Evolutionary conservation across 2,329 filamentous ascomycete genomes (phyloP), one percentile per base, ranked within the genome.

Genomic region (Ascochyta viciae-villosae): DNA sequence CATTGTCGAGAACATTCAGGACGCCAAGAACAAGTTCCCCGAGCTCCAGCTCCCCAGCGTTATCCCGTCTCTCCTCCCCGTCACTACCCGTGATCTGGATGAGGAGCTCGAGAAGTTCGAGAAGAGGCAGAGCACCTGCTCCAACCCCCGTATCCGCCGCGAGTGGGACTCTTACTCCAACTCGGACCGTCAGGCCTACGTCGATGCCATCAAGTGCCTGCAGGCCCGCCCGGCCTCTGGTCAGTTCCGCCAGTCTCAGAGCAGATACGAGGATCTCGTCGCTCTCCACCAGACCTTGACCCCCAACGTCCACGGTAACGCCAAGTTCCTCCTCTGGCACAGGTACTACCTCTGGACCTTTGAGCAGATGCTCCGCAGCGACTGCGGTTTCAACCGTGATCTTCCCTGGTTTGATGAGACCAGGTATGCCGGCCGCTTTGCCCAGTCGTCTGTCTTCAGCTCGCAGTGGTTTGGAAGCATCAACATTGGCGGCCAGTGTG

Each of bases 321-420:
- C 58, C 47, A 75, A 74, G 53, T 79, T 79, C 70, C 63, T 78
- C 23, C 63, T 77, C 26, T 80, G 78, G 78, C 78, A 80, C 67
- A 71, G 78, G 34, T 77, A 78, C 66, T 76, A 70, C 63, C 63
- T 72, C 34, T 76, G 79, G 69, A 64, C 68, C 4, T 80, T 78
- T 57, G 78, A 81, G 64, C 63, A 75, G 24, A 66, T 77, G 8
- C 66, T 81, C 12, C 76, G 71, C 48, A 57, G 67, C 19, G 78
- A 80, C 57, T 81, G 79, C 58, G 76, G 76, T 44, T 80, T 77
- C 63, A 70, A 60, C 24, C 73, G 72, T 41, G 57, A 66, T 33
- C 61, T 78, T 40, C 78, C 78, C 12, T 76, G 73, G 72, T 76
- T 71, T 60, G 72, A 76, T 67, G 59, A 75, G 67, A 66, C 67